Base-by-base conservation (phyloP, 208 protist species). In the Phytomonas francai region DNA sequence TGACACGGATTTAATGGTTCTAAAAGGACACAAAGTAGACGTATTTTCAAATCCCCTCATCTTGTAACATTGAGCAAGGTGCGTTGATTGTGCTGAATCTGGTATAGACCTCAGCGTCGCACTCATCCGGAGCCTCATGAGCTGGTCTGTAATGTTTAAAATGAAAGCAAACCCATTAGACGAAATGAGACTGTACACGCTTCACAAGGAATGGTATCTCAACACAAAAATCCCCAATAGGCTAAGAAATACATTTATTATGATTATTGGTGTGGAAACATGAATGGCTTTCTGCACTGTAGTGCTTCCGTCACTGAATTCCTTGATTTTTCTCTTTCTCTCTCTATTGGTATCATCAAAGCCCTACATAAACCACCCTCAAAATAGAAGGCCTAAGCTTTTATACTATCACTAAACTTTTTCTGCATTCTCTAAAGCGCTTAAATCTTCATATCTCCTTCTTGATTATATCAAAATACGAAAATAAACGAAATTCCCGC, bases 111-210 rank as follows among this genome's bases (percentile, higher is more conserved):
- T 19, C 42, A 6, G 42, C 42, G 42, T 12, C 2, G 16, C 42
- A 51, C 7, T 11, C 42, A 12, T 51, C 16, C 42, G 4, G 42
- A 51, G 42, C 12, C 42, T 51, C 12, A n/a, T 3, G 16, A 12
- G 7, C 42, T 22, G 42, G 16, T 12, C 2, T 51, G 9, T 19
- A 22, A 51, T 51, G 42, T 3, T 2, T 3, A 51, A 3, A 51
- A 22, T 2, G 16, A 12, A 51, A 12, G 42, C 42, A 81, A 73
- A 36, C 66, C 65, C 27, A 30, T 36, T 14, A 49, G 45, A 0
- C 33, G n/a, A 36, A 42, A 8, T 7, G 28, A 7, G 2, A 7
- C 32, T n/a, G 29, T 29, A 34, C 7, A 36, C 0, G 49, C 70
- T 11, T 16, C 66, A 28, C 28, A 30, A 34, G 49, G 2, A 27